Percentiles rank a stretch among this genome's conserved stretches.
Conservation (phyloP, 306 rosid genomes). For the Acacia confusa region DNA sequence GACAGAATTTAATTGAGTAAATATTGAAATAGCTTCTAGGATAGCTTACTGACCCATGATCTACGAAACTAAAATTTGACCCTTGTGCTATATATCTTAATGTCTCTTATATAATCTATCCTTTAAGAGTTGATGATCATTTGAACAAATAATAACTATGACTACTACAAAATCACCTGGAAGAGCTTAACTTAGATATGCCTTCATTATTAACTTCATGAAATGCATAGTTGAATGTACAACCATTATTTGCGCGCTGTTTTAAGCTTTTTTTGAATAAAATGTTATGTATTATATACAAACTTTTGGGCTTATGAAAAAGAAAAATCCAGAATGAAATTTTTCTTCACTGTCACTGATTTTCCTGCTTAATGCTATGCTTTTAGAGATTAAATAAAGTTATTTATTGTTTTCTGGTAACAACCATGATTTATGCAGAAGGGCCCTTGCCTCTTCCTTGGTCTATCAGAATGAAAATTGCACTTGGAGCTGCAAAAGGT, state of each 20-base stretch:
- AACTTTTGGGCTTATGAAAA: not conserved
- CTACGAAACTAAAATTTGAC: not conserved
- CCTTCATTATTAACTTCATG: conserved; percentile 2
- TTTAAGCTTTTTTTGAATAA: not conserved
- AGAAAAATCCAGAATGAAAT: not conserved
- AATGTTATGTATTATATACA: not conserved
- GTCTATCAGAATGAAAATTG: conserved; percentile 95
- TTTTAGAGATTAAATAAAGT: conserved; percentile 7
- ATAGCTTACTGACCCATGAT: not conserved
- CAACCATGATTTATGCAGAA: conserved; percentile 53
- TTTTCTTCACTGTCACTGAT: conserved; percentile 20
- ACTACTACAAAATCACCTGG: not conserved
- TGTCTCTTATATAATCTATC: conserved; percentile 4
- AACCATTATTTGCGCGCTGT: not conserved
- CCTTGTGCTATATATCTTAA: not conserved
- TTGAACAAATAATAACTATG: conserved; percentile 3
- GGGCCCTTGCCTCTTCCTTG: conserved; percentile 99
- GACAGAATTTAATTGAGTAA: not conserved
- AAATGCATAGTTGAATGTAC: not conserved
- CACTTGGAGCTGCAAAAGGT: conserved; percentile 96
- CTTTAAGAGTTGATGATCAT: not conserved
- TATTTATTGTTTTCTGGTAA: conserved; percentile 42
- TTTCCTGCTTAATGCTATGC: conserved; percentile 20
- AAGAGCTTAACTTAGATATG: not conserved
- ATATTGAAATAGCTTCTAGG: not conserved